These are phyloP conservation scores for Theobroma cacao DNA, from an alignment of 345 rosid species.

Conservation along the genomic window DNA sequence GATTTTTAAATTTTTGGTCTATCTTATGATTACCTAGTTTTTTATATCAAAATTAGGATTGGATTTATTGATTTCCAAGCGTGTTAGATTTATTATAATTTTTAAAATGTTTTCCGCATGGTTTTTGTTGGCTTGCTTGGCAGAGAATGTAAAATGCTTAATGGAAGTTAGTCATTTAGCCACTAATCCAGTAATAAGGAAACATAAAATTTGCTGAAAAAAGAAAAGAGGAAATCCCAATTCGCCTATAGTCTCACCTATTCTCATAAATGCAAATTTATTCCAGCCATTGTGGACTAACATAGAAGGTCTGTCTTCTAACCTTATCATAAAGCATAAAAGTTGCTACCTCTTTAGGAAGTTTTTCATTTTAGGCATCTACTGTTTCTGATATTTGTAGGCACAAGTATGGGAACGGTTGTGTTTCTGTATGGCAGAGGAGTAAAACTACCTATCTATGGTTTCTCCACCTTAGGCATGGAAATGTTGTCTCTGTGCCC, in stretches of 20 bases:
- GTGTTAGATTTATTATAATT: not conserved
- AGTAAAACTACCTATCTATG: not conserved
- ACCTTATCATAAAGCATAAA: not conserved
- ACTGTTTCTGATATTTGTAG: not conserved
- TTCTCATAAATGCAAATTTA: not conserved
- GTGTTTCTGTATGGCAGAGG: not conserved
- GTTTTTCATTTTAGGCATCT: not conserved
- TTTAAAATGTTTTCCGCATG: not conserved
- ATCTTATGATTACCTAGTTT: not conserved
- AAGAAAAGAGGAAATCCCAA: not conserved
- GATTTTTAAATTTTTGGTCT: slow-evolving; percentile 8
- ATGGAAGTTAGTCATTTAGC: not conserved
- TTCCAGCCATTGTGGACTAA: not conserved
- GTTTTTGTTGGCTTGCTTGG: not conserved
- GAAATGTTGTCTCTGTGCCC: not conserved
- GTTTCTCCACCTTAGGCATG: not conserved
- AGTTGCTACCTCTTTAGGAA: not conserved
- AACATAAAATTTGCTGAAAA: not conserved
- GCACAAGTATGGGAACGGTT: not conserved
- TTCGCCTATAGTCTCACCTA: not conserved
- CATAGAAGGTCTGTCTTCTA: not conserved
- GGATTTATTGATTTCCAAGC: not conserved
- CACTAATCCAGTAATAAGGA: not conserved
- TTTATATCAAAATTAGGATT: not conserved
- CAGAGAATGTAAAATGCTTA: not conserved